These are phyloP conservation scores for Trametes sanguinea DNA, from an alignment of 768 basidiomycete genomes.

Conservation along the genomic window DNA sequence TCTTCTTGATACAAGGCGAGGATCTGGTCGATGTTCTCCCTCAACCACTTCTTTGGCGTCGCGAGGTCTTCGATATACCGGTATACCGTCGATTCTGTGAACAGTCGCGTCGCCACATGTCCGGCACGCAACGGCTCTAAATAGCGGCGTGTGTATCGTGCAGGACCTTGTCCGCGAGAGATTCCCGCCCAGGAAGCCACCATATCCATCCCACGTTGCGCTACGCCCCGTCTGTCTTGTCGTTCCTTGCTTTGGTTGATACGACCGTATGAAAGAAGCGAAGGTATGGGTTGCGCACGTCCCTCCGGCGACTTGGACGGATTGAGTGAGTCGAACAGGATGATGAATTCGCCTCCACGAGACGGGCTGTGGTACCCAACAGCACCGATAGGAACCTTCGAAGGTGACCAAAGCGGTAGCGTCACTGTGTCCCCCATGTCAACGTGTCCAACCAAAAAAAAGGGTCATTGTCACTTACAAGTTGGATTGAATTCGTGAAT, in stretches of 20 bases:
- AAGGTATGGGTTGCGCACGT: conserved; percentile 50
- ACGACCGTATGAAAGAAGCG: conserved; percentile 66
- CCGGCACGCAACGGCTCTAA: conserved; percentile 62
- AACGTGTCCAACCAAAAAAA: neutral
- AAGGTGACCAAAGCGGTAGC: conserved; percentile 70
- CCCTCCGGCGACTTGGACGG: conserved; percentile 50
- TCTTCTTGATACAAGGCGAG: conserved; percentile 51
- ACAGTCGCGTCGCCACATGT: conserved; percentile 66
- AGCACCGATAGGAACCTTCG: conserved; percentile 61
- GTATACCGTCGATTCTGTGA: conserved; percentile 70
- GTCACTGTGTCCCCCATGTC: conserved; percentile 28
- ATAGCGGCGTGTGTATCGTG: conserved; percentile 47
- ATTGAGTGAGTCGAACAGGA: conserved; percentile 68
- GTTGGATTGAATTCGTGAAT: conserved; percentile 71
- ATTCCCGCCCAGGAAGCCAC: conserved; percentile 45
- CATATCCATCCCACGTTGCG: conserved; percentile 58
- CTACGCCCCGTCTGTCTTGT: conserved; percentile 58
- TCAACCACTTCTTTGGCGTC: conserved; percentile 74
- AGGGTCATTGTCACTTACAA: conserved; percentile 41
- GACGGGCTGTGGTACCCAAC: conserved; percentile 76
- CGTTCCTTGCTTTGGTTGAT: conserved; percentile 49
- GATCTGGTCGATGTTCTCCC: conserved; percentile 64
- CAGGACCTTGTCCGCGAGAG: conserved; percentile 30
- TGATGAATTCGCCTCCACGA: conserved; percentile 63
- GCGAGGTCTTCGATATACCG: conserved; percentile 63